Base-by-base conservation (phyloP, 768 basidiomycete species). In the Boletus speciosus region DNA sequence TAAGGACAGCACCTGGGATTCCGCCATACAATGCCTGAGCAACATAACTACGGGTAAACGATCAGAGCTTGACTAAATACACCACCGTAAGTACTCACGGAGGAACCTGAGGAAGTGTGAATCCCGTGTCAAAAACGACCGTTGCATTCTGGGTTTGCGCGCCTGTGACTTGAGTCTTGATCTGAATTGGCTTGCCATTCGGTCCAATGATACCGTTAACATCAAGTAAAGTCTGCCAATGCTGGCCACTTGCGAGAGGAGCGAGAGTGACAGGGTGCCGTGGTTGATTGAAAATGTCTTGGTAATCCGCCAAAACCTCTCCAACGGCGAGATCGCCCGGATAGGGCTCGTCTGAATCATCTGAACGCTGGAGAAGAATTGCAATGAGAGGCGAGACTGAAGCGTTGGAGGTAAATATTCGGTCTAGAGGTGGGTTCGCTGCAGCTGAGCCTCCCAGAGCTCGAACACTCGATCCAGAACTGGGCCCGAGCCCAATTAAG, bases 51-150 rank as follows among this genome's bases (percentile, higher is more conserved):
- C 10, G 49, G n/a, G 47, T 41, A 34, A 3, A 47, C 49, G n/a
- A 47, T 59, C 54, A 57, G 60, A 62, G 29, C 44, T 54, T 38
- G 56, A 54, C 31, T 46, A 49, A 46, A 61, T 36, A 59, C 29
- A 27, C 51, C 19, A 39, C 16, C 4, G 11, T 19, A 45, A 3
- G 11, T n/a, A 31, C 73, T 43, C 64, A 81, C 81, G 71, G 58
- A 47, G 83, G 75, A 37, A 87, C 75, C 63, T 88, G 86, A 12
- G 84, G 79, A 3, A 88, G 71, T 0, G 84, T 77, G 66, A 85
- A 88, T 0, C 88, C 88, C 5, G 84, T 83, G 63, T 90, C 88
- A 31, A 89, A 71, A 4, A 90, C 74, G 5, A 79, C 80, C 2
- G 84, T 85, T 8, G 81, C 71, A 58, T 82, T 82, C 15, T 71